phyloP scores from a whole-genome alignment of 1,284 basidiomycete species.

The Leccinum variabile region DNA sequence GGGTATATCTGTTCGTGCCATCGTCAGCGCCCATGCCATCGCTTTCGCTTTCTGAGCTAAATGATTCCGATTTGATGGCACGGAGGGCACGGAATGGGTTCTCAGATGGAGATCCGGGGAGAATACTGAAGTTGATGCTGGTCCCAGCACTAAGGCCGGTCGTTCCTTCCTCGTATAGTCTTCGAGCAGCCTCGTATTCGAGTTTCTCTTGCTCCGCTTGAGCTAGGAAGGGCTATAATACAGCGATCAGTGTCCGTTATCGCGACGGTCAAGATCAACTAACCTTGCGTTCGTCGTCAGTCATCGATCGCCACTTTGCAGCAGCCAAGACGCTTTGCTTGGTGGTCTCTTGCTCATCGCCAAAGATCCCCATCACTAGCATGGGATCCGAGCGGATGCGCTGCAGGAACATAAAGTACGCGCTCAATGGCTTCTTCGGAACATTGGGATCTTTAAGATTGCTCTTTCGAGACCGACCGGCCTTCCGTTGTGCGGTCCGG shows the following conservation, averaged over 20 bases:
- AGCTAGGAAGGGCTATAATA: constrained; percentile 76
- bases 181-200: constrained; percentile 81
- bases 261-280: constrained; percentile 25
- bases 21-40: constrained; percentile 56
- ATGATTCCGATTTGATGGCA: constrained; percentile 55
- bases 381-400: constrained; percentile 76
- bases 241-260: constrained; percentile 10
- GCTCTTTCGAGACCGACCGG: constrained; percentile 89
- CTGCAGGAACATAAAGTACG: constrained; percentile 95
- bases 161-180: constrained; percentile 81
- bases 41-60: constrained; percentile 62
- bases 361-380: constrained; percentile 80
- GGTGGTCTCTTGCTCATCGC: constrained; percentile 92
- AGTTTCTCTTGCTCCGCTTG: constrained; percentile 92
- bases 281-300: constrained; percentile 89
- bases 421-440: constrained; percentile 92
- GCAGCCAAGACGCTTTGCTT: constrained; percentile 94
- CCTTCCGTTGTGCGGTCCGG: constrained; percentile 89
- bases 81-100: constrained; percentile 48
- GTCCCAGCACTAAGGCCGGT: constrained; percentile 61
- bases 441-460: constrained; percentile 98
- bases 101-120: constrained; percentile 57
- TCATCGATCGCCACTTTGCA: constrained; percentile 88
- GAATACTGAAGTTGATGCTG: constrained; percentile 77
- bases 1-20: constrained; percentile 37